Evolutionary conservation across 768 basidiomycete species (phyloP).

Genomic region (Neoboletus brunneissimus): DNA sequence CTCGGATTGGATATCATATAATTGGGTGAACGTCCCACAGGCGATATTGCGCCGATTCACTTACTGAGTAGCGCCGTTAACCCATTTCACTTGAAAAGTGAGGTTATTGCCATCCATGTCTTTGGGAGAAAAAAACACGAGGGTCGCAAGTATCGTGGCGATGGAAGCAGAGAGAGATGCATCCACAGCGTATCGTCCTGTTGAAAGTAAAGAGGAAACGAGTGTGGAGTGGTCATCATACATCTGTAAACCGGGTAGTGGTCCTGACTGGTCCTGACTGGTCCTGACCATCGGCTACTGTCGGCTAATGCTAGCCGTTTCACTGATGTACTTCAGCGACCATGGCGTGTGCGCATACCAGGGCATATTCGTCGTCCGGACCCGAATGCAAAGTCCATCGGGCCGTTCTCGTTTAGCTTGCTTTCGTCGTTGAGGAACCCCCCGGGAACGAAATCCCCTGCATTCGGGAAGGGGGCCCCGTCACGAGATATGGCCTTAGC

Average conservation of each 20-base stretch:
- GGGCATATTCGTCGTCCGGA: slow-evolving; percentile 14
- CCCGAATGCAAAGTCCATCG: slow-evolving; percentile 9
- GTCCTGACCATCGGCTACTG: too few species aligned
- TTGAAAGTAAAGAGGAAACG: not conserved
- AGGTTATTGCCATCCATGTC: not conserved
- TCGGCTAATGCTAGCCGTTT: too few species aligned
- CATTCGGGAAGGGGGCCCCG: slow-evolving; percentile 7
- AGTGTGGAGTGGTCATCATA: too few species aligned
- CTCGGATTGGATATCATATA: slow-evolving; percentile 2
- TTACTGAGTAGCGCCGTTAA: slow-evolving; percentile 10
- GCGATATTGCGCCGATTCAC: not conserved
- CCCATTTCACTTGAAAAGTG: not conserved
- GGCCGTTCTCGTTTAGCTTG: slow-evolving; percentile 3
- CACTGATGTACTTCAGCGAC: not conserved
- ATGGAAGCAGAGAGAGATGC: slow-evolving; percentile 8
- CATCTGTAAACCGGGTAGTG: too few species aligned
- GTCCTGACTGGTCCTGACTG: too few species aligned
- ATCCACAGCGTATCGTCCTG: slow-evolving; percentile 3
- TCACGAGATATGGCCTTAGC: slow-evolving; percentile 13
- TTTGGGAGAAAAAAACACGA: slow-evolving; percentile 3
- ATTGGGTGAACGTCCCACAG: not conserved
- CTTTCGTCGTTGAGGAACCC: slow-evolving; percentile 14
- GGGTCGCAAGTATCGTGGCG: slow-evolving; percentile 13
- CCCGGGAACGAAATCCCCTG: slow-evolving; percentile 5
- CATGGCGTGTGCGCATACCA: not conserved